Conservation (phyloP, 352 stramenopile species). For the Pseudoperonospora humuli region DNA sequence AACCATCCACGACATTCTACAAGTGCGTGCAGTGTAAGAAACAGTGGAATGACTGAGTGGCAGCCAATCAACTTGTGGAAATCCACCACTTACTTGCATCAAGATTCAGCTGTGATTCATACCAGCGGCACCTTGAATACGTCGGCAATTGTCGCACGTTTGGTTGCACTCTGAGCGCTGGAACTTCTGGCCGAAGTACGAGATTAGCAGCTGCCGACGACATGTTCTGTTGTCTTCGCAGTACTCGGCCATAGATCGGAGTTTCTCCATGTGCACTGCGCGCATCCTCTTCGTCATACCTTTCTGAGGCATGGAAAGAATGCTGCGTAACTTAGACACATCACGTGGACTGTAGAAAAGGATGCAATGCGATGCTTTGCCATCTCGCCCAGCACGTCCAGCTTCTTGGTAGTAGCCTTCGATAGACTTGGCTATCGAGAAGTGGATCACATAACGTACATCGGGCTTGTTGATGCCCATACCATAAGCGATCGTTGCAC, state of each 20-base stretch:
- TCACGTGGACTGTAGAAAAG: constrained; percentile 87
- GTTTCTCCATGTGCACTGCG: constrained; percentile 68
- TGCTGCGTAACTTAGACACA: constrained; percentile 74
- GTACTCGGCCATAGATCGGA: constrained; percentile 71
- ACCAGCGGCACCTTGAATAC: constrained; percentile 26
- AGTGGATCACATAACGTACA: constrained; percentile 91
- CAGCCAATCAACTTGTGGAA: neutral
- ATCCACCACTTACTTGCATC: neutral
- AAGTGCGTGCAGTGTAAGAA: constrained; percentile 97
- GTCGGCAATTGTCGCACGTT: constrained; percentile 62
- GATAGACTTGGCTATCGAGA: constrained; percentile 87
- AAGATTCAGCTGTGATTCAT: constrained; percentile 13
- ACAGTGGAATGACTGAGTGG: constrained; percentile 90
- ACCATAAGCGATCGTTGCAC: constrained; percentile 93
- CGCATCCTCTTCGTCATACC: constrained; percentile 69
- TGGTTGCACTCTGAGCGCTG: constrained; percentile 47
- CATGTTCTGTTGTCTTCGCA: constrained; percentile 70
- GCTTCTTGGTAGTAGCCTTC: constrained; percentile 99
- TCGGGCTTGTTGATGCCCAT: constrained; percentile 95
- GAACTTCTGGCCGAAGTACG: constrained; percentile 77
- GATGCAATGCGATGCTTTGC: constrained; percentile 86
- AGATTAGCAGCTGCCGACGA: constrained; percentile 62
- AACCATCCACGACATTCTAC: constrained; percentile 99
- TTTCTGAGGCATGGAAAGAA: constrained; percentile 71
- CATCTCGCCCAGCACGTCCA: constrained; percentile 94